Base-by-base conservation (phyloP, 768 basidiomycete species). In the Ephemerocybe angulata region DNA sequence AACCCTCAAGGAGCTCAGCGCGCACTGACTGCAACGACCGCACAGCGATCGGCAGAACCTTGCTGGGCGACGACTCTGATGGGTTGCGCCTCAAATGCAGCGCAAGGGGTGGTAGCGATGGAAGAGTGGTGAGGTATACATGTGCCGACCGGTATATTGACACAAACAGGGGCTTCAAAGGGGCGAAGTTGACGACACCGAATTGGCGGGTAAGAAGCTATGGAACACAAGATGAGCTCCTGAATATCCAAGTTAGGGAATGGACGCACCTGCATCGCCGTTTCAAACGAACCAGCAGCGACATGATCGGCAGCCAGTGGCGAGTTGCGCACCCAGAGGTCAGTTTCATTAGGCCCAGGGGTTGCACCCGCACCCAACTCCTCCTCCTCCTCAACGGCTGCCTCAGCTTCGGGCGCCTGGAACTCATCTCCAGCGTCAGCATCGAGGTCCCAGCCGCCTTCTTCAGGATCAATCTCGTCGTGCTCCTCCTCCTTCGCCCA, bases 281-380 rank as follows among this genome's bases (percentile, higher is more conserved):
- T 88, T 60, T 98, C 95, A 72, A 98, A 99, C 22, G 91, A 90
- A 3, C 97, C 97, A 28, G 93, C 96, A 19, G 93, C 88, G 54
- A 94, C 88, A 70, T 98, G 97, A 70, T 99, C 97, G 41, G 82
- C 90, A 13, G 93, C 94, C 65, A 97, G 82, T 4, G 94, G 92
- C 46, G 95, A 98, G 71, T 98, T 98, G 61, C 91, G 84, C 19
- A 86, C 83, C 97, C 97, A 98, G 42, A 93, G 76, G 53, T 97
- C 95, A 49, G 83, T 79, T 69, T 99, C 97, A 60, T 79, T 83
- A 38, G 89, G 81, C 29, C 97, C 97, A 19, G 91, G 87, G 3
- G 85, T 74, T 11, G 93, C 88, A 58, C 89, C 90, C 25, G 87
- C 84, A 25, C 84, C 87, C 25, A 91, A 76, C 40, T 90, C 90